Evolutionary conservation across 306 rosid species (phyloP).

Genomic region (Malus domestica): DNA sequence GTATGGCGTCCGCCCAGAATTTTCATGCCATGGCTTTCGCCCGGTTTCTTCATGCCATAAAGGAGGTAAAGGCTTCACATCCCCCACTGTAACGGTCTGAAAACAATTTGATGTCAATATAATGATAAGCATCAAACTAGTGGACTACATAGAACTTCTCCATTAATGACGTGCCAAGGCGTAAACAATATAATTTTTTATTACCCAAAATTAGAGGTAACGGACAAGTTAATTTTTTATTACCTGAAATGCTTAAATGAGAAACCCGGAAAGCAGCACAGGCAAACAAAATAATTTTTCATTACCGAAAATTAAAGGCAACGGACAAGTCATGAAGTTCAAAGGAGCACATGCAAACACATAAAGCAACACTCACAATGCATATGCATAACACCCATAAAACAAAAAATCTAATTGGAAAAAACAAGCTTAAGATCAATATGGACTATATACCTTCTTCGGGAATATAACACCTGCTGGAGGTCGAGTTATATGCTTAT

Average conservation of each 20-base stretch:
- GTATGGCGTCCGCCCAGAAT: constrained; percentile 11
- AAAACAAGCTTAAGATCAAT: not conserved
- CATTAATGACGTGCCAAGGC: not conserved
- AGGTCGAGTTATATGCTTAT: constrained; percentile 63
- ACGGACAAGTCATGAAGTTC: not conserved
- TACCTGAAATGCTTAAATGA: not conserved
- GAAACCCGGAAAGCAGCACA: not conserved
- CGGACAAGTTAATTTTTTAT: no score
- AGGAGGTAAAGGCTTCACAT: constrained; percentile 68
- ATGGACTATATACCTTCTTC: constrained; percentile 45
- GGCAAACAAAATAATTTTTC: no score
- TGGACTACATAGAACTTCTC: not conserved
- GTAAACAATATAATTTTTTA: not conserved
- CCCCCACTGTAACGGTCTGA: constrained; percentile 60
- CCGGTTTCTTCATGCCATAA: constrained; percentile 91
- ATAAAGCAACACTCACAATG: not conserved
- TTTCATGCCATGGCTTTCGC: constrained; percentile 27
- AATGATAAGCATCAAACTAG: not conserved
- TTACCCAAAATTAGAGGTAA: no score
- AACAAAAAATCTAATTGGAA: not conserved
- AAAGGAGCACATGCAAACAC: not conserved
- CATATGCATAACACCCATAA: not conserved
- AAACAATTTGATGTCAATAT: not conserved
- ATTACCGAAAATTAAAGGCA: not conserved
- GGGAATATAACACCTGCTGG: constrained; percentile 73